These are phyloP conservation scores for Penicillium oxalicum DNA, from an alignment of 2,329 filamentous ascomycete genomes.

Conservation along the genomic window DNA sequence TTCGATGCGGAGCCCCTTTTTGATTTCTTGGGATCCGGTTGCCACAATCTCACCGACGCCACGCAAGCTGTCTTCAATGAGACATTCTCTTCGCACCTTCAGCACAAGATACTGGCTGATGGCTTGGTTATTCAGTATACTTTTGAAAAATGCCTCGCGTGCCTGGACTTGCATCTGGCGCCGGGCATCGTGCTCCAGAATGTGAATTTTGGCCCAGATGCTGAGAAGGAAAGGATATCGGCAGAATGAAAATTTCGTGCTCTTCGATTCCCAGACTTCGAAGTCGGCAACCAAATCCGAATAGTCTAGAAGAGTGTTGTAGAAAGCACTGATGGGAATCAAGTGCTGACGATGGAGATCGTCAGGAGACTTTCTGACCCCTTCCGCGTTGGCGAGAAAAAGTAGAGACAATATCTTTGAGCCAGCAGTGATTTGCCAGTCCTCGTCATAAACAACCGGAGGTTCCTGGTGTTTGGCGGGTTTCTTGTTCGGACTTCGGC, in stretches of 20 bases:
- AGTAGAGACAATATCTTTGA: conserved; percentile 73
- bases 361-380: conserved; percentile 36
- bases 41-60: conserved; percentile 81
- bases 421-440: conserved; percentile 83
- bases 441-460: conserved; percentile 63
- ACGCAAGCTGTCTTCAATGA: conserved; percentile 81
- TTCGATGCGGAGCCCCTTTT: conserved; percentile 79
- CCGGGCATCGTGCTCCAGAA: conserved; percentile 79
- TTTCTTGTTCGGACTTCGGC: conserved; percentile 45
- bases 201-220: conserved; percentile 86
- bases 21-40: conserved; percentile 74
- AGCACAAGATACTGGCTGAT: conserved; percentile 74
- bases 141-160: conserved; percentile 84
- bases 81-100: conserved; percentile 72
- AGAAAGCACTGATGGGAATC: conserved; percentile 77
- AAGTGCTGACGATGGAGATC: conserved; percentile 47
- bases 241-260: conserved; percentile 75
- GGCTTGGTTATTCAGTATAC: conserved; percentile 67
- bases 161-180: conserved; percentile 87
- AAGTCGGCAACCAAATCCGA: conserved; percentile 82
- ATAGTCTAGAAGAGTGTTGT: conserved; percentile 79
- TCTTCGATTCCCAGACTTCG: conserved; percentile 74
- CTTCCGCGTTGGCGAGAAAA: conserved; percentile 66
- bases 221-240: conserved; percentile 89
- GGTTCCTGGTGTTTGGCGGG: conserved; percentile 47